Evolutionary conservation across 495 filamentous ascomycete species (phyloP).

Genomic region (Talaromyces trachyspermus): DNA sequence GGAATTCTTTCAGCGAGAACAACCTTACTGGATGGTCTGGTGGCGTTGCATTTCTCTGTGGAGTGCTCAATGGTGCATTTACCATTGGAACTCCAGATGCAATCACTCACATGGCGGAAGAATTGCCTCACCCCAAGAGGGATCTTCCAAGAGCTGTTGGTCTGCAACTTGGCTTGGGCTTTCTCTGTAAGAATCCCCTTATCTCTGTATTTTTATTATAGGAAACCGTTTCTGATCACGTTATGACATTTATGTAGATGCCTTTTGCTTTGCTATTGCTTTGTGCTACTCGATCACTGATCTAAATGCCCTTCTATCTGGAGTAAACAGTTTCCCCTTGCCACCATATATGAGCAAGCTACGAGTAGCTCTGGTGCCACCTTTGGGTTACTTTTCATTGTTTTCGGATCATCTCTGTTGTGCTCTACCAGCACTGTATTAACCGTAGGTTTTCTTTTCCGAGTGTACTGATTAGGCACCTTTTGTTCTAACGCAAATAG

Average conservation of each 20-base stretch:
- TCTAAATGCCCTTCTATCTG: conserved; percentile 49
- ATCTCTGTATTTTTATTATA: conserved; percentile 6
- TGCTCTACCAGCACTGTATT: conserved; percentile 3
- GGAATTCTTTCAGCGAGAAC: conserved; percentile 52
- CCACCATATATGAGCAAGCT: conserved; percentile 66
- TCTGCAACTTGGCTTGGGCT: conserved; percentile 26
- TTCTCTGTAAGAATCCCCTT: conserved; percentile 16
- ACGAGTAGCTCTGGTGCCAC: conserved; percentile 51
- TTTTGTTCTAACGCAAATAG: not conserved
- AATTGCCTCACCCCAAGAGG: conserved; percentile 53
- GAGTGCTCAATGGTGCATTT: conserved; percentile 71
- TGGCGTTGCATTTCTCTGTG: conserved; percentile 64
- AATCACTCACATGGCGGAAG: conserved; percentile 68
- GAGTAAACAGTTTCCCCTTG: conserved; percentile 54
- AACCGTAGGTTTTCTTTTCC: conserved; percentile 1
- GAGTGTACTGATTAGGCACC: not conserved
- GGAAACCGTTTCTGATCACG: not conserved
- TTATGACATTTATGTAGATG: conserved; percentile 16
- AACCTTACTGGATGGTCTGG: conserved; percentile 55
- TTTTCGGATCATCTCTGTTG: conserved; percentile 12
- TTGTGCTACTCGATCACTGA: conserved; percentile 65
- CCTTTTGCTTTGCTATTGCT: conserved; percentile 54
- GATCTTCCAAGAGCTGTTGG: conserved; percentile 53
- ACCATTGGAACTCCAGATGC: conserved; percentile 67
- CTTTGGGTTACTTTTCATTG: conserved; percentile 59